Evolutionary conservation across 495 filamentous ascomycete genomes (phyloP), one percentile per base, ranked within the genome.

Genomic region (Thozetella sp.): DNA sequence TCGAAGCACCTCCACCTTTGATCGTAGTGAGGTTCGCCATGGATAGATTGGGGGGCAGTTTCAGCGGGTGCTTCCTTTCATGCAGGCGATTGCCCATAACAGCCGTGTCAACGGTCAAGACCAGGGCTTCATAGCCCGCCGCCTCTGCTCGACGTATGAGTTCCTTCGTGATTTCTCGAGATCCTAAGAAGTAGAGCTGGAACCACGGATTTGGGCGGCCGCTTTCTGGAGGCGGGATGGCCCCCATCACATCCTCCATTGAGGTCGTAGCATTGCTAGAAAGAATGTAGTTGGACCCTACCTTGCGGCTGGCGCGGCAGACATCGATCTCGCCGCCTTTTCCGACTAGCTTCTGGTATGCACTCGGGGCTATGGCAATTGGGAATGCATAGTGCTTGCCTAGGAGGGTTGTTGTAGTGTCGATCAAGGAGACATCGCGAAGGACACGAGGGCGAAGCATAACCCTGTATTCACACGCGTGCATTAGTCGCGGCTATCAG

Each of bases 101-200:
- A 1, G 84, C 83, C 0, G 83, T 78, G 64, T 90, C 87, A 3
- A 90, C 80, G 0, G 87, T 89, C 22, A 90, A 67, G 61, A 84
- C 86, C 53, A 89, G 78, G 0, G 83, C 88, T 62, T 86, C 86
- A 40, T 90, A 74, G 54, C 87, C 88, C 1, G 85, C 76, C 24
- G 80, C 77, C 22, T 73, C 76, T 50, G 86, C 87, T 52, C 82
- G 74, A 1, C 75, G 78, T 0, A 94, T 75, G 15, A 94, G 75
- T 0, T 73, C 78, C 52, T 86, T 88, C 15, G 87, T 88, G 40
- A 86, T 62, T 90, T 90, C 45, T 74, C 58, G 2, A 90, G 82
- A 55, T 91, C 81, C 46, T 83, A 84, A 68, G 51, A 93, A 90
- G 63, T 94, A 94, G 27, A 94, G 73, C 61, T 93, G 91, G 63